Base-by-base conservation (phyloP, 2,329 filamentous ascomycete species). In the Stemphylium lycopersici region DNA sequence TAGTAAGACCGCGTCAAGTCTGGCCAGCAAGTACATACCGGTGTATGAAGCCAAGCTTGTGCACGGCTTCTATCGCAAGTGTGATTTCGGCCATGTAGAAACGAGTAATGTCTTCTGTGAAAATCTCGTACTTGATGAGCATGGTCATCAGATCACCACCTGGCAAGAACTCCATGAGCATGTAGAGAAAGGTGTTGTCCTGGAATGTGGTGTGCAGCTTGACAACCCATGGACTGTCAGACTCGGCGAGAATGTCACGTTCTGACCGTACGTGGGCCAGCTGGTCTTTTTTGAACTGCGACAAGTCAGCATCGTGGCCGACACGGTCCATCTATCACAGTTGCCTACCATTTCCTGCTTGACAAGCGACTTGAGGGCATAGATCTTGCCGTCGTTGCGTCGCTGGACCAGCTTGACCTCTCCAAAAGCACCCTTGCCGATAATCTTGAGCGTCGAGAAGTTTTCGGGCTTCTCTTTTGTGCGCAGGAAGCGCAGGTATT, bases 101-200 rank as follows among this genome's bases (percentile, higher is more conserved):
- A 15, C 95, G 87, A 26, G 95, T 99, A 65, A 99, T 98, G 66
- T 99, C 95, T 76, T 98, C 93, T 0, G 92, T 96, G 77, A 99
- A 99, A 75, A 99, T 97, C 76, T 99, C 95, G 72, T 99, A 99
- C 83, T 98, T 99, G 81, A 99, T 99, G 66, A 99, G 83, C 95
- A 99, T 99, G 3, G 95, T 99, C 95, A 99, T 99, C 75, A 99
- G 78, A 80, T 99, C 95, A 76, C 95, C 95, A 76, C 95, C 95
- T 6, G 95, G 95, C 76, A 99, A 84, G 78, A 98, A 99, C 78
- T 99, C 95, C 95, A 99, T 99, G 58, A 99, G 83, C 88, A 99
- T 95, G 81, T 99, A 99, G 32, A 99, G 82, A 80, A 97, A 99
- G 63, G 95, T 93, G 40, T 85, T 84, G 74, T 99, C 95, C 78